phyloP scores from a whole-genome alignment of 305 asterid genomes.

The Solanum hybrid region DNA sequence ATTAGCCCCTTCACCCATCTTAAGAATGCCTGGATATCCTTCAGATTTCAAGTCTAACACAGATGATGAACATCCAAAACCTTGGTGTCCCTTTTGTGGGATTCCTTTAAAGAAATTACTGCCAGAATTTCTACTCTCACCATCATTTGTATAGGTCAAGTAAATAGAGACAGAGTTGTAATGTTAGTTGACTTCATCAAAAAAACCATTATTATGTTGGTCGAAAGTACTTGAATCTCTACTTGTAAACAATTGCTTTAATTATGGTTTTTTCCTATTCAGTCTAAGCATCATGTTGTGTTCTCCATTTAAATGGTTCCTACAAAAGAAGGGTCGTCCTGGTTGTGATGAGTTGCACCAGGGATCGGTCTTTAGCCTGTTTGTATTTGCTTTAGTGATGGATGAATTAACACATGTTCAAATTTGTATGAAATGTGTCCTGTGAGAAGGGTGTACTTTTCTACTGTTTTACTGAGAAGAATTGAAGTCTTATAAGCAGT shows the following conservation, averaged over 20 bases:
- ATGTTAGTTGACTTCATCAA: not conserved
- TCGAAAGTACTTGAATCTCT: not conserved
- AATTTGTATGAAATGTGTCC: not conserved
- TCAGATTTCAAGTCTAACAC: slow-evolving; percentile 31
- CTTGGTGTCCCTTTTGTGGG: slow-evolving; percentile 81
- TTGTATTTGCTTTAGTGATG: not conserved
- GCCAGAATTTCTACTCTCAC: slow-evolving; percentile 57
- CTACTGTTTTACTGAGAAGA: not conserved
- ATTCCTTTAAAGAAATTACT: slow-evolving; percentile 62
- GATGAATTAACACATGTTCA: not conserved
- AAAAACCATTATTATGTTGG: not conserved
- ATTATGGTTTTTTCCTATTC: not conserved
- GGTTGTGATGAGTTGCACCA: not conserved
- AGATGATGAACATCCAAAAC: slow-evolving; percentile 25
- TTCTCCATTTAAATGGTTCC: not conserved
- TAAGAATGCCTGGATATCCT: slow-evolving; percentile 38
- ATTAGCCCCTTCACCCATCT: slow-evolving; percentile 44
- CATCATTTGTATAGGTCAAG: slow-evolving; percentile 40
- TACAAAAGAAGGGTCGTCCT: not conserved
- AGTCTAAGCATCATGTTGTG: not conserved
- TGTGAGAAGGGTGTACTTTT: not conserved
- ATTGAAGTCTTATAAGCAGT: not conserved
- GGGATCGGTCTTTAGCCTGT: not conserved
- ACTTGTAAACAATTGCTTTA: not conserved
- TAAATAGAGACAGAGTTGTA: not conserved